Conservation (phyloP, 129 eudicot genomes). For the Helianthus tuberosus region DNA sequence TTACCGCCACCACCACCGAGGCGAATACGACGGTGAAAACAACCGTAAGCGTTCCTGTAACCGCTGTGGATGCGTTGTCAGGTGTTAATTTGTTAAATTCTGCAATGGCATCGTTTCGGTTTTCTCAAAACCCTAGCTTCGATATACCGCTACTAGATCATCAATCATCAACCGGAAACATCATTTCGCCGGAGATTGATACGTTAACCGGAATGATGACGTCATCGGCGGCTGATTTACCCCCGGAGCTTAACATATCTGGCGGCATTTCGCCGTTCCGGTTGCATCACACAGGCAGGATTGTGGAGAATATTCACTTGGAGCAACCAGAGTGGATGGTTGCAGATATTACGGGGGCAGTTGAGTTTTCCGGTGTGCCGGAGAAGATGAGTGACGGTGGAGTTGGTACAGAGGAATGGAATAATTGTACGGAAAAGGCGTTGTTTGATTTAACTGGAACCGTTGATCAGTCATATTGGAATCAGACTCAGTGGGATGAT, state of each 20-base stretch:
- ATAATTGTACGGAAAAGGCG: slow-evolving; percentile 46
- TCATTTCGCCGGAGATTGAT: slow-evolving; percentile 49
- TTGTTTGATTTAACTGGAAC: slow-evolving; percentile 62
- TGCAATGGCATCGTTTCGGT: slow-evolving; percentile 27
- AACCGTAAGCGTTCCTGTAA: slow-evolving; percentile 16
- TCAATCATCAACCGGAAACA: neutral
- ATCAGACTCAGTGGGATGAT: slow-evolving; percentile 57
- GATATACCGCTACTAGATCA: slow-evolving; percentile 36
- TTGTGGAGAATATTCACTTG: neutral
- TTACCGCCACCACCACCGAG: slow-evolving; percentile 45
- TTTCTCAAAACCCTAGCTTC: slow-evolving; percentile 35
- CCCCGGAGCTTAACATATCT: slow-evolving; percentile 37
- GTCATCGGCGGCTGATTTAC: slow-evolving; percentile 38
- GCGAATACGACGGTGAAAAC: slow-evolving; percentile 8
- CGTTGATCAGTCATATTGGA: slow-evolving; percentile 68
- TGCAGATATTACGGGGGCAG: neutral
- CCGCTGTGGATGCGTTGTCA: slow-evolving; percentile 35
- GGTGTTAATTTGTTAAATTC: slow-evolving; percentile 25
- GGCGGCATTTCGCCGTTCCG: slow-evolving; percentile 44
- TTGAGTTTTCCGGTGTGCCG: slow-evolving; percentile 35
- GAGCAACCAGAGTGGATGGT: no score
- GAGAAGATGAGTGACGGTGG: slow-evolving; percentile 38
- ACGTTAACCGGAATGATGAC: slow-evolving; percentile 54
- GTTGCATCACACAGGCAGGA: slow-evolving; percentile 28
- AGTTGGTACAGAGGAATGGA: slow-evolving; percentile 44